phyloP scores from a whole-genome alignment of 345 rosid genomes.

The Aegle marmelos region DNA sequence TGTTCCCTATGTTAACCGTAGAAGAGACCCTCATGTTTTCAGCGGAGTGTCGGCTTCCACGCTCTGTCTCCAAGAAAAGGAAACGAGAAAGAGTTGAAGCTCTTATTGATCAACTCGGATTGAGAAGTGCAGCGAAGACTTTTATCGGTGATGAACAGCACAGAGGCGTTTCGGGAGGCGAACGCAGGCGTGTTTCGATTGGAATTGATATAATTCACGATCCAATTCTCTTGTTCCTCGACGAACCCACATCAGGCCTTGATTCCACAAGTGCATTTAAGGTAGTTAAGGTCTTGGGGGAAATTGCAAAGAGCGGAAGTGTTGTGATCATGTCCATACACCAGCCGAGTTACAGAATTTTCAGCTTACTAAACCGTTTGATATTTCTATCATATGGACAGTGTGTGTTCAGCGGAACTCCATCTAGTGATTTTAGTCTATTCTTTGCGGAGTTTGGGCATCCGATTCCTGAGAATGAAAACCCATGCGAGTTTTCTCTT shows the following conservation, averaged over 20 bases:
- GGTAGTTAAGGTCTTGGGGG: constrained; percentile 39
- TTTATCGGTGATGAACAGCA: constrained; percentile 44
- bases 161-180: constrained; percentile 41
- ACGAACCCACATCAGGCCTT: constrained; percentile 41
- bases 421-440: constrained; percentile 13
- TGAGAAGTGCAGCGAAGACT: constrained; percentile 35
- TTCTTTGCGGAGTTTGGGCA: constrained; percentile 27
- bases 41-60: constrained; percentile 38
- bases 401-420: constrained; percentile 23
- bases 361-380: constrained; percentile 24
- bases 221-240: constrained; percentile 29
- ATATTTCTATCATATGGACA: constrained; percentile 33
- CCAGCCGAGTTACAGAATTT: constrained; percentile 36
- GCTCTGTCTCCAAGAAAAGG: constrained; percentile 27
- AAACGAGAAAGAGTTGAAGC: constrained; percentile 32
- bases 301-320: constrained; percentile 39
- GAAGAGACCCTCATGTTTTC: constrained; percentile 45
- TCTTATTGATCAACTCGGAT: constrained; percentile 36
- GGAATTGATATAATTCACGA: constrained; percentile 33
- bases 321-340: constrained; percentile 38
- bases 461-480: constrained; percentile 23
- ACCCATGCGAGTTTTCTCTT: constrained; percentile 31
- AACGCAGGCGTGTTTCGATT: constrained; percentile 42
- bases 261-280: constrained; percentile 41
- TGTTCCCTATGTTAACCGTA: constrained; percentile 39